Percentiles rank a stretch among this genome's conserved stretches.
phyloP scores from a whole-genome alignment of 768 basidiomycete species.

The Dictyophora rubrovolvata region DNA sequence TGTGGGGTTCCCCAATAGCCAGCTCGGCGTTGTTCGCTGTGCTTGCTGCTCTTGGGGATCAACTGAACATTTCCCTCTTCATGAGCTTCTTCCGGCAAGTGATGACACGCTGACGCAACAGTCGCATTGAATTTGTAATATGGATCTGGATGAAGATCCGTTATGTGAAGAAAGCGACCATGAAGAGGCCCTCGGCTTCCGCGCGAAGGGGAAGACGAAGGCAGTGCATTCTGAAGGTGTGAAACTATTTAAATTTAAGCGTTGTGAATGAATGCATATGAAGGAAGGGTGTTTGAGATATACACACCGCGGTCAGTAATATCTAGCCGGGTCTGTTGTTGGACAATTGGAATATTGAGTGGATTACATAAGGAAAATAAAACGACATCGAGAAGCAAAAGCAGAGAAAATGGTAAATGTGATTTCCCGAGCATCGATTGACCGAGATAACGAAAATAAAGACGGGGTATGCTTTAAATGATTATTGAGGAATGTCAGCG shows the following conservation, averaged over 20 bases:
- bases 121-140: constrained; percentile 45
- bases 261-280: background rate
- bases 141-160: constrained; percentile 78
- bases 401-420: background rate
- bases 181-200: constrained; percentile 37
- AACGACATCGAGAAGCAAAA: background rate
- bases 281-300: background rate
- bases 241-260: background rate
- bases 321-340: background rate
- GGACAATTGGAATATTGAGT: background rate
- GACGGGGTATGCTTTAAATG: background rate
- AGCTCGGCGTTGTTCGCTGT: constrained; percentile 22
- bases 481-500: background rate
- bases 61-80: constrained; percentile 12
- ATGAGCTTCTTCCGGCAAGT: constrained; percentile 36
- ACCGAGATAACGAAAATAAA: background rate
- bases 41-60: constrained; percentile 29
- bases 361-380: background rate
- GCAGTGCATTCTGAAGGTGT: background rate
- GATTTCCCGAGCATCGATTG: background rate
- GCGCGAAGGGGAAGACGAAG: background rate
- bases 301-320: background rate
- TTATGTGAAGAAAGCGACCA: constrained; percentile 73
- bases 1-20: constrained; percentile 55
- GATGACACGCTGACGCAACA: constrained; percentile 55